phyloP scores from a whole-genome alignment of 2,329 filamentous ascomycete genomes.

The Aspergillus glaucus region DNA sequence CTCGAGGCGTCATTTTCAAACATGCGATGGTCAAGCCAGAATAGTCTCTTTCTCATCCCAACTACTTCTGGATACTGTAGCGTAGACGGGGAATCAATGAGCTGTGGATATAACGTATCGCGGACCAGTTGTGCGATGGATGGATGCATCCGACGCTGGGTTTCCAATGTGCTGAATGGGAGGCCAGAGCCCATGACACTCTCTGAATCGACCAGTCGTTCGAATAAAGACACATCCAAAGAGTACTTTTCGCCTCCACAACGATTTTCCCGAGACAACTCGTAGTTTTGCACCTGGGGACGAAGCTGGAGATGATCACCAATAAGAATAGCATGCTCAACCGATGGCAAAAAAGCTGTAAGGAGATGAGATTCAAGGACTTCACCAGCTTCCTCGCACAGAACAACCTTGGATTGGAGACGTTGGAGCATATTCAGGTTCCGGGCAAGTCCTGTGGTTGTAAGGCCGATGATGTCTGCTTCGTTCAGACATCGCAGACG shows the following conservation, averaged over 20 bases:
- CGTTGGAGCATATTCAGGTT: conserved; percentile 39
- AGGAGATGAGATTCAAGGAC: conserved; percentile 57
- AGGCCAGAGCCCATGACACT: conserved; percentile 15
- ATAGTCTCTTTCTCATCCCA: conserved; percentile 45
- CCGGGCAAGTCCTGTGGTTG: conserved; percentile 46
- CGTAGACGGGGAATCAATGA: conserved; percentile 46
- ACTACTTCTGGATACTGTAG: conserved; percentile 35
- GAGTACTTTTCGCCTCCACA: conserved; percentile 32
- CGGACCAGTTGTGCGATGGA: conserved; percentile 55
- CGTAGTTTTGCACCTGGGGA: conserved; percentile 22
- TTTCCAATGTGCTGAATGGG: conserved; percentile 44
- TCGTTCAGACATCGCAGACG: conserved; percentile 20
- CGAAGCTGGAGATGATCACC: conserved; percentile 31
- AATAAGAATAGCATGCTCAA: conserved; percentile 37
- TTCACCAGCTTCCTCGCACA: conserved; percentile 65
- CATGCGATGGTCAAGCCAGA: conserved; percentile 47
- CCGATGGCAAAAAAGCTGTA: conserved; percentile 30
- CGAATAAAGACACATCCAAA: conserved; percentile 48
- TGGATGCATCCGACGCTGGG: conserved; percentile 62
- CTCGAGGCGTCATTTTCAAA: conserved; percentile 30
- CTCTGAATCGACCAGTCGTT: conserved; percentile 39
- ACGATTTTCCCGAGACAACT: conserved; percentile 26
- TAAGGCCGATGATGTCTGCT: conserved; percentile 48
- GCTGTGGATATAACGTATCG: conserved; percentile 50
- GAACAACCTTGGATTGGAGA: conserved; percentile 39